Base-by-base conservation (phyloP, 2,329 filamentous ascomycete genomes). In the Leptographium wingfieldii region DNA sequence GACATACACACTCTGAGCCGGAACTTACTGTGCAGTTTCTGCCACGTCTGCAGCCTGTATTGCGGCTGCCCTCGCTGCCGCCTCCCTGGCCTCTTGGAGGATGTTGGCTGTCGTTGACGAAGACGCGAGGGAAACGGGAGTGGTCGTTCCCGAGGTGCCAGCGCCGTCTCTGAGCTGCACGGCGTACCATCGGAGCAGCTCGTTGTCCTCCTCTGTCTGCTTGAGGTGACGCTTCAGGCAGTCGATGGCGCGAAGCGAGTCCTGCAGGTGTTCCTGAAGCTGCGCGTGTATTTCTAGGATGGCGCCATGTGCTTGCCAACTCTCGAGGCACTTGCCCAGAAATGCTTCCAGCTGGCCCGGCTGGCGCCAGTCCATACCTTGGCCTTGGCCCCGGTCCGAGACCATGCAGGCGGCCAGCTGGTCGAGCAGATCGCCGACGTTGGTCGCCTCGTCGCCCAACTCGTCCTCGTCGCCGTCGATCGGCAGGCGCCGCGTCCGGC, bases 171-270 rank as follows among this genome's bases (percentile, higher is more conserved):
- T 46, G 22, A 57, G 54, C 3, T 59, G 59, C 29, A 12, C 27
- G 5, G 43, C 55, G 27, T 61, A 60, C 61, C 57, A 60, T 7
- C 22, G 14, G 16, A 64, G 55, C 7, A 57, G 57, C 1, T 57
- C 59, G 16, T 46, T 61, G 38, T 58, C 29, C 54, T 51, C 56
- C 56, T 63, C 58, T 12, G 56, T n/a, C 12, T 29, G 19, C 22
- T 27, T 16, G 14, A 57, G 25, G 25, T 54, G 59, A 53, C 31
- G 22, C 27, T 59, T 9, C 58, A 64, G 35, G 6, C 10, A n/a
- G n/a, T 33, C 33, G 14, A 46, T 29, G 19, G 25, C 33, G 10
- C 5, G 5, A 11, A 6, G 19, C 1, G 33, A 14, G 25, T 52
- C 12, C 27, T 38, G 12, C 31, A 63, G 19, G 7, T 22, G 46